Base-by-base conservation (phyloP, 768 basidiomycete genomes). In the Leccinum truebloodii region DNA sequence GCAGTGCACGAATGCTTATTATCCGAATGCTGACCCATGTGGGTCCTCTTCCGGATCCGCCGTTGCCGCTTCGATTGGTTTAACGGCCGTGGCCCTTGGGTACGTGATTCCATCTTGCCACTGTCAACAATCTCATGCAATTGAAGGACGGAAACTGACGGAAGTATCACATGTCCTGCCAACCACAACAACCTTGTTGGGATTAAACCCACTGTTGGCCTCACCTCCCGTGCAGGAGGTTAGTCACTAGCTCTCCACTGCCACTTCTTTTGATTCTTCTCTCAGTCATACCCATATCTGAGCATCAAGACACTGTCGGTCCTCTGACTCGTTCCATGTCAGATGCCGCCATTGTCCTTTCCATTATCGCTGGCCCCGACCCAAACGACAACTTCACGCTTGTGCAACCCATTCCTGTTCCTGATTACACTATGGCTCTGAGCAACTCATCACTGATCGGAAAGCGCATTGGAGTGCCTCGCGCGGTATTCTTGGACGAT, bases 41-140 rank as follows among this genome's bases (percentile, higher is more conserved):
- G 84, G 85, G 1, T 85, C 83, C 1, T 85, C 83, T 0, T 80
- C 83, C 8, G 86, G 86, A 2, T 83, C 83, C n/a, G 86, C 78
- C 5, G 76, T 85, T 30, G 76, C 81, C 22, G 73, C 81, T 3
- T 81, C 82, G 3, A 84, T 83, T 53, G 83, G 84, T 18, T 73
- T 85, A 16, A 71, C 76, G 18, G 72, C 81, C 13, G 81, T 81
- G 2, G 71, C 79, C 0, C 72, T 84, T 1, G 82, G 80, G 66
- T 63, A 49, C 9, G 59, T 39, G 12, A 37, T n/a, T 26, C 28
- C 14, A 32, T 8, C 18, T 39, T 39, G 1, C 28, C 14, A 37
- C 28, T 50, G 34, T 18, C 16, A 32, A 12, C 22, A 18, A 12
- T 34, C 53, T 59, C 20, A 54, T 32, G 12, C 14, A 6, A 26